phyloP scores from a whole-genome alignment of 495 filamentous ascomycete species.

The Aspergillus asperescens region DNA sequence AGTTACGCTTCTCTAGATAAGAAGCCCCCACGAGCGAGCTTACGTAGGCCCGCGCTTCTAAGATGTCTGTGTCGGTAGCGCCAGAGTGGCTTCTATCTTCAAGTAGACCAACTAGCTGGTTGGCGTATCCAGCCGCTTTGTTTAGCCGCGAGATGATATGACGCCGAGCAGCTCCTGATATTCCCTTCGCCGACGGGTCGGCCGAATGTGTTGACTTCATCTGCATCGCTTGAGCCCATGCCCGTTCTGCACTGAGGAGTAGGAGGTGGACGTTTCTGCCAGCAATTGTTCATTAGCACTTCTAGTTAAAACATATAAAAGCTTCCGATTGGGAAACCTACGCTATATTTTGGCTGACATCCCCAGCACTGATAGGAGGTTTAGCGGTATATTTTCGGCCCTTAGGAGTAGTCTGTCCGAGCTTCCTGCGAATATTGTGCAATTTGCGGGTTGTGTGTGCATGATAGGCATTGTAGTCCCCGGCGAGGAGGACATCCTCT shows the following conservation, averaged over 20 bases:
- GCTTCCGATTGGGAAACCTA: constrained; percentile 38
- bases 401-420: constrained; percentile 75
- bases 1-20: constrained; percentile 79
- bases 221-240: constrained; percentile 94
- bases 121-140: constrained; percentile 69
- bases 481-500: constrained; percentile 76
- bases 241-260: constrained; percentile 80
- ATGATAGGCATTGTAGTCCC: constrained; percentile 84
- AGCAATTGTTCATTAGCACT: constrained; percentile 16
- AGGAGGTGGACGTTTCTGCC: constrained; percentile 71
- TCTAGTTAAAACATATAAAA: not conserved
- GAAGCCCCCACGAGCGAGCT: constrained; percentile 67
- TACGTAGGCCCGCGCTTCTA: constrained; percentile 84
- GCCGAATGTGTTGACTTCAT: constrained; percentile 81
- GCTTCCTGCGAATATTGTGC: constrained; percentile 76
- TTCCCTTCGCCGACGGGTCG: constrained; percentile 62
- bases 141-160: constrained; percentile 83
- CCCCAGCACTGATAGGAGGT: constrained; percentile 63
- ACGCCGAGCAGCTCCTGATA: constrained; percentile 70
- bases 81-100: constrained; percentile 51
- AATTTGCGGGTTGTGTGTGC: constrained; percentile 73
- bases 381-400: constrained; percentile 78
- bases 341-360: constrained; percentile 73
- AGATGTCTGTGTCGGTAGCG: constrained; percentile 62
- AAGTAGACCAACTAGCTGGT: constrained; percentile 61